Base-by-base conservation (phyloP, 2,329 filamentous ascomycete genomes). In the Fusarium sp. region DNA sequence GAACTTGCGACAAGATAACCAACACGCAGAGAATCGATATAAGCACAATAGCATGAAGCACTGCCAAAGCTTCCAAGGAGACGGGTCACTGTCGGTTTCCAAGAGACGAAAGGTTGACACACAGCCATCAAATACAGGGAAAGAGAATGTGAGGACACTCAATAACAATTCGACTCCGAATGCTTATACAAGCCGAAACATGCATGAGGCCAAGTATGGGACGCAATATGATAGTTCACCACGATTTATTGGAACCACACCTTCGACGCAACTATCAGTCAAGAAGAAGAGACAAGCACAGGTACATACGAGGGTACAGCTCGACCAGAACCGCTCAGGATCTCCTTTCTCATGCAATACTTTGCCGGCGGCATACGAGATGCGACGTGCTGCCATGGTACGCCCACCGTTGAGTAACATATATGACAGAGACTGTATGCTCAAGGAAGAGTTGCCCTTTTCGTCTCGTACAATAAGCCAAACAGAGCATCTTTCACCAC, bases 81-180 rank as follows among this genome's bases (percentile, higher is more conserved):
- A 78, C 12, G 65, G 57, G 39, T 72, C 76, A n/a, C 58, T 82
- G 62, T 74, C 76, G 3, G 64, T 83, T 6, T 75, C 76, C 46
- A 83, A 83, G 71, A 78, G 73, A 61, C 77, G 80, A 51, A 74
- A 66, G 37, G 25, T 62, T 31, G 48, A 58, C 26, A 54, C 43
- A 54, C 58, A 55, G 30, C 54, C 52, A 43, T 26, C 23, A 51
- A 41, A 28, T 11, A 18, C 39, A 51, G 69, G 56, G n/a, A 74
- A 74, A 37, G 72, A 74, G 52, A 74, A 73, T 42, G 18, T 50
- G 39, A 31, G 43, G 25, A 43, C 30, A 37, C 11, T 46, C 18
- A 50, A 64, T 12, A n/a, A 53, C 19, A 37, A 60, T 39, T 44
- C 46, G 18, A 19, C 34, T 19, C 21, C 37, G 34, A 19, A 26